phyloP scores from a whole-genome alignment of 768 basidiomycete genomes.

The Lactarius deliciosus region DNA sequence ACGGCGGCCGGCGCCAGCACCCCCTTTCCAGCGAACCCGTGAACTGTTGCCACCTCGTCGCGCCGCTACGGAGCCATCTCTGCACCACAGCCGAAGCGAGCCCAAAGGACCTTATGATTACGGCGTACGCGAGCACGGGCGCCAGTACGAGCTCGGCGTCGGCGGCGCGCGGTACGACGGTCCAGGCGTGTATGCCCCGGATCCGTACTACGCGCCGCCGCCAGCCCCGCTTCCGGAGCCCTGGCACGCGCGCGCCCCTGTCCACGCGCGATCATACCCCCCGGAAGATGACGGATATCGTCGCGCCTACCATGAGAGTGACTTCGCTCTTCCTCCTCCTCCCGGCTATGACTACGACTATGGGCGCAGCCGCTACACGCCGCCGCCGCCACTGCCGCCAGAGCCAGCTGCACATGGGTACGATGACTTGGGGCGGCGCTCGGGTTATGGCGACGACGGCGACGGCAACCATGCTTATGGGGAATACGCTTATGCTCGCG shows the following conservation, averaged over 20 bases:
- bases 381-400: background rate
- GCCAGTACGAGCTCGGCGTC: slow-evolving; percentile 24
- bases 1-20: background rate
- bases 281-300: background rate
- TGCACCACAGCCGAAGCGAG: background rate
- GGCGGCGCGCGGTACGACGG: slow-evolving; percentile 18
- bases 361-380: background rate
- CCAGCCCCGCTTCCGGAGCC: slow-evolving; percentile 20
- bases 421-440: slow-evolving; percentile 14
- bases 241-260: slow-evolving; percentile 12
- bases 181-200: slow-evolving; percentile 15
- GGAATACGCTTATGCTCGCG: background rate
- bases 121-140: slow-evolving; percentile 14
- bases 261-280: background rate
- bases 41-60: background rate
- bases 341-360: slow-evolving; percentile 12
- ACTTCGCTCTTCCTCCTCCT: background rate
- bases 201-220: slow-evolving; percentile 22
- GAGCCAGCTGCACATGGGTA: slow-evolving; percentile 7
- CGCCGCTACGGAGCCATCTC: background rate
- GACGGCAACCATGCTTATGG: background rate
- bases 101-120: slow-evolving; percentile 1
- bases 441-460: background rate
- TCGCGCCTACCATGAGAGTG: background rate
- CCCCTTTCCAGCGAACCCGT: background rate